phyloP scores from a whole-genome alignment of 2,329 filamentous ascomycete species.

The Ophiostoma australiae region DNA sequence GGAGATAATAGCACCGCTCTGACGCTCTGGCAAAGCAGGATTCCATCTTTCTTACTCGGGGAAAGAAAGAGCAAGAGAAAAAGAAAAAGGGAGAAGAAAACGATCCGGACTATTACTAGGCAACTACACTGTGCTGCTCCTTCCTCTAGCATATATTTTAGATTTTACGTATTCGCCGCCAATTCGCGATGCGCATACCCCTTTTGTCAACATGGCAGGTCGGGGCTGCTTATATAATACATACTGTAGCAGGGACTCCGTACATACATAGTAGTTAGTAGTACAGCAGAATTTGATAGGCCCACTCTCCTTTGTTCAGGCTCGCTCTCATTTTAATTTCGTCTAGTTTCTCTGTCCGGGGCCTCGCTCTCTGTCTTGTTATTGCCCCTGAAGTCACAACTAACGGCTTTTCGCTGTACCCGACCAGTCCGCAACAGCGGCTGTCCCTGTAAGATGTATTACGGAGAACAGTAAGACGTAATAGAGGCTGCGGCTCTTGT shows the following conservation, averaged over 20 bases:
- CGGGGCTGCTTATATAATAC: neutral
- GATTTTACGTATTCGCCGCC: neutral
- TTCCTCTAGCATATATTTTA: neutral
- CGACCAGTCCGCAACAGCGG: neutral
- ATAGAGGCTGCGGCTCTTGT: neutral
- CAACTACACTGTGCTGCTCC: neutral
- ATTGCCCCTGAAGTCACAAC: neutral
- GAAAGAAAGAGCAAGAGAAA: neutral
- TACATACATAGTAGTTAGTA: neutral
- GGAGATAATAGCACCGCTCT: neutral
- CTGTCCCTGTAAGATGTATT: neutral
- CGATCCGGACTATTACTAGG: neutral
- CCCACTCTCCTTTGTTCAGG: neutral
- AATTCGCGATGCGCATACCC: neutral
- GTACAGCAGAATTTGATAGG: neutral
- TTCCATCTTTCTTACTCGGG: neutral
- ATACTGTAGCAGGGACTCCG: neutral
- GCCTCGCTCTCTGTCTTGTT: no score
- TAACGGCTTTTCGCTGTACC: conserved; percentile 1
- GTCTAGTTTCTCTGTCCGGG: no score
- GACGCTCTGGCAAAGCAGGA: neutral
- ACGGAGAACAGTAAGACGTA: no score
- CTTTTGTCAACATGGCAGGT: conserved; percentile 1
- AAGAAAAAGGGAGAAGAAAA: no score
- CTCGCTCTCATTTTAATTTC: neutral